phyloP scores from a whole-genome alignment of 176 grass and related monocot genomes.

The Aegilops umbellulata region DNA sequence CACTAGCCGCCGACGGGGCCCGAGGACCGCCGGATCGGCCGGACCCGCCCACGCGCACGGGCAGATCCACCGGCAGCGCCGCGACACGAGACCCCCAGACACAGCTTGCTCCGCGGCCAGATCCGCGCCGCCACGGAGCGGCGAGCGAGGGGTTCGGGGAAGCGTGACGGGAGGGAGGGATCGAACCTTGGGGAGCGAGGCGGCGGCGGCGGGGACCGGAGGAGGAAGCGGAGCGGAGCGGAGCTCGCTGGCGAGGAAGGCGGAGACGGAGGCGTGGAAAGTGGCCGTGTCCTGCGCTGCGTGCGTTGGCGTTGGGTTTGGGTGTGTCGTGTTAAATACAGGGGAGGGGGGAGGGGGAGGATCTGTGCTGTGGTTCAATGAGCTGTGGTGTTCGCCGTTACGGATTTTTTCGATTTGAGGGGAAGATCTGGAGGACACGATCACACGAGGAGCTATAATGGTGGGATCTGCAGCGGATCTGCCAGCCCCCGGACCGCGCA shows the following conservation, averaged over 20 bases:
- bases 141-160: neutral
- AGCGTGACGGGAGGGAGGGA: neutral
- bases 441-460: neutral
- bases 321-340: conserved; percentile 2
- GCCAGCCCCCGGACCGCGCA: neutral
- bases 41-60: too few species aligned
- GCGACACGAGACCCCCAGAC: neutral
- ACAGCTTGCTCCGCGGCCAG: neutral
- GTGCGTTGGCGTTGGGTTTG: neutral
- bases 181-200: conserved; percentile 20
- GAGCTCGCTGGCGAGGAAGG: neutral
- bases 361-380: neutral
- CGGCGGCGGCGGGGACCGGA: too few species aligned
- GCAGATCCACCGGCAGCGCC: neutral
- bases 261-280: neutral
- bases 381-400: neutral
- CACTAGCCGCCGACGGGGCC: neutral
- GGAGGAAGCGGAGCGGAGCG: neutral
- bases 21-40: neutral
- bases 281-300: neutral
- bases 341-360: neutral
- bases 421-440: neutral
- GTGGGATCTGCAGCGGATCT: neutral
- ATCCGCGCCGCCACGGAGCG: neutral
- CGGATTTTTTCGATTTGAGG: neutral